A percentile compares a stretch with the other conserved stretches of the same genome.
These are phyloP conservation scores for Penicillium cosmopolitanum DNA, from an alignment of 495 filamentous ascomycete species.

Conservation along the genomic window DNA sequence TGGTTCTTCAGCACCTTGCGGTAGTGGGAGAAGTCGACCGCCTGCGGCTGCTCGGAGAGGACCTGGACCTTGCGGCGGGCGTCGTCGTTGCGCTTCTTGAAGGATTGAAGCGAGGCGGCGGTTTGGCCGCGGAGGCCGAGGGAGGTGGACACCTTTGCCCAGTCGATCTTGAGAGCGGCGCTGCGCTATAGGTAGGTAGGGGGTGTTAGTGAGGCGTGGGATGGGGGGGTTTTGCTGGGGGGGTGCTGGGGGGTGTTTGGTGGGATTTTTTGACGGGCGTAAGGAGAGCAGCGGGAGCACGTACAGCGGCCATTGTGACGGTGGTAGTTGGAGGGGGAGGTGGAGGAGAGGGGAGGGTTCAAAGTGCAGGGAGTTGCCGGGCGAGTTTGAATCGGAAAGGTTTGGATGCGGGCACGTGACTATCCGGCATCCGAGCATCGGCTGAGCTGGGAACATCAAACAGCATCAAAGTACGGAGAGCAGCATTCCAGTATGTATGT, in stretches of 20 bases:
- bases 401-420: constrained; percentile 54
- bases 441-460: constrained; percentile 15
- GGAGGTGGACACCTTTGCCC: constrained; percentile 85
- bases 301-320: constrained; percentile 86
- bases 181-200: constrained; percentile 69
- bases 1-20: constrained; percentile 90
- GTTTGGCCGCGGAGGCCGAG: constrained; percentile 97
- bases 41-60: constrained; percentile 77
- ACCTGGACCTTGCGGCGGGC: constrained; percentile 86
- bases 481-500: constrained; percentile 3
- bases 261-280: constrained; percentile 5
- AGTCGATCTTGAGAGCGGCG: constrained; percentile 99
- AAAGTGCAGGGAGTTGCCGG: constrained; percentile 46
- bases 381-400: constrained; percentile 52
- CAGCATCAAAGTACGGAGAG: neutral
- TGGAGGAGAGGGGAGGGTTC: constrained; percentile 42
- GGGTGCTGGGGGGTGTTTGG: no score
- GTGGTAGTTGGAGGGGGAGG: constrained; percentile 44
- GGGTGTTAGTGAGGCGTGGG: constrained; percentile 33
- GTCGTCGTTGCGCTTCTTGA: constrained; percentile 99
- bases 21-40: constrained; percentile 93
- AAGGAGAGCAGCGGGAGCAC: constrained; percentile 41
- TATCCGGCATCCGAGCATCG: constrained; percentile 40
- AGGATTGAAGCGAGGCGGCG: constrained; percentile 81
- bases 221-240: neutral